Conservation (phyloP, 2,329 filamentous ascomycete species). For the Xylariomycetidae sp. region DNA sequence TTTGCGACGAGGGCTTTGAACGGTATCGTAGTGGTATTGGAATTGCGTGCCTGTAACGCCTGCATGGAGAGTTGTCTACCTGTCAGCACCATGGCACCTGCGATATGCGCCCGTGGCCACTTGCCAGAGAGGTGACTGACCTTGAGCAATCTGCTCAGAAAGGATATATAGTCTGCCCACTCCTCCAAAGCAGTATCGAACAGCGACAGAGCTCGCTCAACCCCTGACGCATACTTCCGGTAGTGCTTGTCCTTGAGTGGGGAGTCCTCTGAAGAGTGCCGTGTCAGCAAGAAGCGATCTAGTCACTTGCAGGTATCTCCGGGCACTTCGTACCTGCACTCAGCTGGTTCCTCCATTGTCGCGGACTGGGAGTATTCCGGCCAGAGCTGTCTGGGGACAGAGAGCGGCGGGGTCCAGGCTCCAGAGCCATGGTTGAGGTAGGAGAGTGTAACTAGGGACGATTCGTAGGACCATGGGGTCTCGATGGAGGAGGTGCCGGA, state of each 20-base stretch:
- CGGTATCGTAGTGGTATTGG: slow-evolving; percentile 66
- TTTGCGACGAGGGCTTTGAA: slow-evolving; percentile 80
- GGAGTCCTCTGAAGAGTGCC: slow-evolving; percentile 40
- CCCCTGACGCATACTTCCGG: slow-evolving; percentile 80
- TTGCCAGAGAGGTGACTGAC: slow-evolving; percentile 44
- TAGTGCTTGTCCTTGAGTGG: slow-evolving; percentile 61
- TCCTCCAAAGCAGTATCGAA: slow-evolving; percentile 94
- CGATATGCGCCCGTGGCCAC: too few relatives aligned
- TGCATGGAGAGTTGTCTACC: slow-evolving; percentile 37
- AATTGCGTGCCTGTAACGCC: slow-evolving; percentile 82
- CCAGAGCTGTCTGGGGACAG: slow-evolving; percentile 79
- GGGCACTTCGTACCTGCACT: slow-evolving; percentile 70
- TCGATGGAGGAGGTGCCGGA: slow-evolving; percentile 10
- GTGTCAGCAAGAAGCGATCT: slow-evolving; percentile 11
- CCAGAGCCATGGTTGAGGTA: slow-evolving; percentile 52
- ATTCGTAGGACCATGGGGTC: slow-evolving; percentile 20
- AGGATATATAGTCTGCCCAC: slow-evolving; percentile 99
- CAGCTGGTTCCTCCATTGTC: slow-evolving; percentile 71
- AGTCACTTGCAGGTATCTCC: too few relatives aligned
- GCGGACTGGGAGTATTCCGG: slow-evolving; percentile 66
- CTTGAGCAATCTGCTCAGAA: slow-evolving; percentile 85
- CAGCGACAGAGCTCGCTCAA: slow-evolving; percentile 80
- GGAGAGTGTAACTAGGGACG: slow-evolving; percentile 20
- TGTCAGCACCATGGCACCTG: too few relatives aligned
- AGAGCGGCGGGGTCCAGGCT: slow-evolving; percentile 52